Percentiles rank a stretch among this genome's conserved stretches.
Evolutionary conservation across 2,329 filamentous ascomycete genomes (phyloP).

Genomic region (Penicillium sclerotiorum): DNA sequence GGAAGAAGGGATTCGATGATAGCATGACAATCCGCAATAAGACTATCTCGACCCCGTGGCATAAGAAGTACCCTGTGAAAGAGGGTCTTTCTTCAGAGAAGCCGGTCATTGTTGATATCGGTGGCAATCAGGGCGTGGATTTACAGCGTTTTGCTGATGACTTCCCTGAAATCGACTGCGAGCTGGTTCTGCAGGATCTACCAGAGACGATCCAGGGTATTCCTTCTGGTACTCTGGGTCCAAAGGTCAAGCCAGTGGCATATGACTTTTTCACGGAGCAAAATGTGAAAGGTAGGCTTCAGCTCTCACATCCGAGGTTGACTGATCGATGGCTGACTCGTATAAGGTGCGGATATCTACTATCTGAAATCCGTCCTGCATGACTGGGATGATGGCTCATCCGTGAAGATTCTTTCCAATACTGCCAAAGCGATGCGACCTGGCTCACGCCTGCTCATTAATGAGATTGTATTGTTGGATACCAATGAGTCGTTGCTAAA

Average conservation of each 20-base stretch:
- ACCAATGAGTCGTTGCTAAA: not conserved
- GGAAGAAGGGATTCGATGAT: conserved; percentile 3
- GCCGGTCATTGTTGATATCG: not conserved
- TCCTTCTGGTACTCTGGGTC: not conserved
- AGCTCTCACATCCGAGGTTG: not conserved
- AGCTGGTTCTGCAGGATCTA: conserved; percentile 1
- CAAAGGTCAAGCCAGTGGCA: not conserved
- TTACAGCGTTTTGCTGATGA: not conserved
- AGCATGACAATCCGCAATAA: not conserved
- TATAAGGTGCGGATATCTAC: not conserved
- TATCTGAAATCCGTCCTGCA: conserved; percentile 1
- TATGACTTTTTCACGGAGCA: conserved; percentile 2
- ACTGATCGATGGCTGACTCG: not conserved
- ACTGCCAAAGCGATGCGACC: not conserved
- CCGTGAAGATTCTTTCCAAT: conserved; percentile 2
- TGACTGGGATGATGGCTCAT: conserved; percentile 2
- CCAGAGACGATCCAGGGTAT: not conserved
- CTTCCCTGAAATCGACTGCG: not conserved
- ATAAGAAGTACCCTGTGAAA: conserved; percentile 3
- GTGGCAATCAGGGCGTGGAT: not conserved
- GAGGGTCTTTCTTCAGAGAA: not conserved
- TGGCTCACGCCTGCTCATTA: not conserved
- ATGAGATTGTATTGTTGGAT: not conserved
- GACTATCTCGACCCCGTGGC: not conserved
- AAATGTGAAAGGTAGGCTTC: not conserved